Evolutionary conservation across 805 yeast species (phyloP), one percentile per base, ranked within the genome.

Genomic region (Candida manassasensis): DNA sequence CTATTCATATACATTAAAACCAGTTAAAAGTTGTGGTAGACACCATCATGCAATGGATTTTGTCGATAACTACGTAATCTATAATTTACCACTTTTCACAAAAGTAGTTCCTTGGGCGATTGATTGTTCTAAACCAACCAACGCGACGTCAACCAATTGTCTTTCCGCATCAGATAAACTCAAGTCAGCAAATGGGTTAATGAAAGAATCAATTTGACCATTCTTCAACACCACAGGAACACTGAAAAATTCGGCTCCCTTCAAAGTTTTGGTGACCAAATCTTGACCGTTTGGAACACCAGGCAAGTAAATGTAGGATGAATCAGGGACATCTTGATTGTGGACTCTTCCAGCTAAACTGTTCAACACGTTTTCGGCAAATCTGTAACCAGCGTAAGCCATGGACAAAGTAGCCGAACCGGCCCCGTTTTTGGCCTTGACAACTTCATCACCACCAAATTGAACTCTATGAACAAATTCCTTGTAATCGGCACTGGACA

Each of bases 351-450:
- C 49, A 4, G 45, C 34, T 32, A 51, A 40, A 2, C 71, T 67
- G 43, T 52, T 52, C 48, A 67, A 54, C 39, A 67, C 61, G 48
- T 69, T 55, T 44, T 76, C 80, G 19, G 88, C 84, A 57, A 87
- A 83, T 48, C 81, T 74, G 69, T 75, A 85, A 22, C 95, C 96
- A 22, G 96, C 96, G 51, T 80, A 83, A 7, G 97, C 97, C 97
- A 89, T 90, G 19, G 95, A 84, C 47, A 89, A 72, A 24, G 97
- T 89, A 38, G 97, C 97, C 32, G 96, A 85, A 27, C 97, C 97
- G 35, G 81, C 81, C 45, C 97, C 97, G 51, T 85, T 82, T 70
- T 89, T 89, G 38, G 97, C 97, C 67, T 84, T 72, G 45, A 89
- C 97, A 32, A 89, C 95, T 64, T 90, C 97, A 59, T 89, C 97